These are phyloP conservation scores for Tilletia caries DNA, from an alignment of 1,284 basidiomycete genomes.

Conservation along the genomic window DNA sequence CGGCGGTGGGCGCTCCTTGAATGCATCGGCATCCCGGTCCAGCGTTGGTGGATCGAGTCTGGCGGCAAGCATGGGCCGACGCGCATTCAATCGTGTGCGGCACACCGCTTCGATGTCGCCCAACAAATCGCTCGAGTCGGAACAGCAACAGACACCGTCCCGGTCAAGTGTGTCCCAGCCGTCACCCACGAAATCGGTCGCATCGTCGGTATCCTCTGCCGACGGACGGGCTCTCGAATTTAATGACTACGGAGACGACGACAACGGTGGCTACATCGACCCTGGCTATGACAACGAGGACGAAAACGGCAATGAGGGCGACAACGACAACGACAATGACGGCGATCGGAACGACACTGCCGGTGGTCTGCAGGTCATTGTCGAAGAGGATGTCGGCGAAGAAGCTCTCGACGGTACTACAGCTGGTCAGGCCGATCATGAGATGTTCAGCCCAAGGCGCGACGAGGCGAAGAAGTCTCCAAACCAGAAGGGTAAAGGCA, in stretches of 20 bases:
- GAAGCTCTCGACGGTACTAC: background rate
- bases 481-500: background rate
- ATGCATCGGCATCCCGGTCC: background rate
- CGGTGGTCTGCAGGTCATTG: conserved; percentile 13
- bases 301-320: conserved; percentile 23
- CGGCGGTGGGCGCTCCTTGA: background rate
- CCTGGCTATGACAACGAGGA: background rate
- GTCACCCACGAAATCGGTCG: background rate
- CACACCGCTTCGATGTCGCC: background rate
- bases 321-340: conserved; percentile 53
- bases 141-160: background rate
- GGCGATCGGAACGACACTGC: conserved; percentile 21
- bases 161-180: background rate
- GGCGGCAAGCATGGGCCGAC: background rate
- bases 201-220: background rate
- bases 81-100: background rate
- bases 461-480: background rate
- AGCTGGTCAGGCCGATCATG: background rate
- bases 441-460: conserved; percentile 15
- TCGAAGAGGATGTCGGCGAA: conserved; percentile 16
- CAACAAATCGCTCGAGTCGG: background rate
- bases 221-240: conserved; percentile 5
- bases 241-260: conserved; percentile 13
- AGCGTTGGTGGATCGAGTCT: background rate
- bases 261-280: background rate